Evolutionary conservation across 2,329 filamentous ascomycete species (phyloP).

Genomic region (Beauveria sp.): DNA sequence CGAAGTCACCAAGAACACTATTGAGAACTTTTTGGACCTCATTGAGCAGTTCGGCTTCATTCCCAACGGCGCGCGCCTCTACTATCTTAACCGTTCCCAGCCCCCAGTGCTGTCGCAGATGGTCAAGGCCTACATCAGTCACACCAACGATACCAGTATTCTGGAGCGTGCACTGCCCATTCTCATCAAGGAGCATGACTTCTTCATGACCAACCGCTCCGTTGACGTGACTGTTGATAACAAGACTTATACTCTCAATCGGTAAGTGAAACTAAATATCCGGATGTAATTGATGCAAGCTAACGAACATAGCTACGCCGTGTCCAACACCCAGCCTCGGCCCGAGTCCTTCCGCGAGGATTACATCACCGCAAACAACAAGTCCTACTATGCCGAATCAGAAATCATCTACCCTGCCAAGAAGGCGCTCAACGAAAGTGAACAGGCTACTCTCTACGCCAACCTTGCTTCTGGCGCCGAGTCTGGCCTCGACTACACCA

Average conservation of each 20-base stretch:
- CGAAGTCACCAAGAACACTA: slow-evolving; percentile 56
- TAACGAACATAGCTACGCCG: slow-evolving; percentile 39
- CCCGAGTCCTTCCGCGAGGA: slow-evolving; percentile 62
- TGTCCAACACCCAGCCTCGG: slow-evolving; percentile 56
- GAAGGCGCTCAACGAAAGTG: slow-evolving; percentile 40
- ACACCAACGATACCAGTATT: slow-evolving; percentile 56
- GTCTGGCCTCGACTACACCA: slow-evolving; percentile 56
- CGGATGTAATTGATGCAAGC: neutral
- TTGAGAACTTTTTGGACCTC: slow-evolving; percentile 63
- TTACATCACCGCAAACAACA: slow-evolving; percentile 56
- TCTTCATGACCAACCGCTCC: slow-evolving; percentile 54
- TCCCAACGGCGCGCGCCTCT: slow-evolving; percentile 59
- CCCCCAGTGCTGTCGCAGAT: slow-evolving; percentile 59
- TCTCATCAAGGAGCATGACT: slow-evolving; percentile 55
- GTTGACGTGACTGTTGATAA: slow-evolving; percentile 39
- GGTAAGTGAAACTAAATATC: slow-evolving; percentile 28
- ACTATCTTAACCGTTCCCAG: slow-evolving; percentile 62
- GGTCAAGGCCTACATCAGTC: slow-evolving; percentile 55
- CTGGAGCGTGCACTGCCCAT: slow-evolving; percentile 54
- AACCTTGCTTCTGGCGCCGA: slow-evolving; percentile 60
- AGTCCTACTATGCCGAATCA: slow-evolving; percentile 50
- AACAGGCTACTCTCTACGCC: slow-evolving; percentile 47
- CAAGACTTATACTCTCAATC: slow-evolving; percentile 47
- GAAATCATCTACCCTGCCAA: slow-evolving; percentile 51
- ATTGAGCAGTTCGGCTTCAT: slow-evolving; percentile 58